A percentile compares a stretch with the other conserved stretches of the same genome.
Evolutionary conservation across 2,329 filamentous ascomycete species (phyloP).

Genomic region (Scedosporium aurantiacum): DNA sequence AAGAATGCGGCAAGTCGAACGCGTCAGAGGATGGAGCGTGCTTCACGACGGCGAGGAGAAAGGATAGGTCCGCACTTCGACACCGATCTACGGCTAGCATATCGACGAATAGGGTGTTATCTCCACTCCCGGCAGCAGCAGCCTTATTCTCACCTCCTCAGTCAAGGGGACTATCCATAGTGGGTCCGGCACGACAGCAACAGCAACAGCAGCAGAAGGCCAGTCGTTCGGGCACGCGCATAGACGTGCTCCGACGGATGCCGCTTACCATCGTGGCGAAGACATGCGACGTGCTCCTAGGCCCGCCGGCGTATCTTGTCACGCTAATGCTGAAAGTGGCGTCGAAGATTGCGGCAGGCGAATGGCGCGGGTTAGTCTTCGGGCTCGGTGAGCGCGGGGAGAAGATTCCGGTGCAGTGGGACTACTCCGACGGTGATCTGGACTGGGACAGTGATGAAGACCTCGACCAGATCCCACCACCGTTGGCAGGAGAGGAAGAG

Average conservation of each 20-base stretch:
- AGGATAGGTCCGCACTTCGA: constrained; percentile 16
- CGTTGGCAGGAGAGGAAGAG: constrained; percentile 20
- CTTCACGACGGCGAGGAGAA: constrained; percentile 13
- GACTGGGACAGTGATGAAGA: constrained; percentile 47
- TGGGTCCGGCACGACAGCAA: not conserved
- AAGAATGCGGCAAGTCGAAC: constrained; percentile 3
- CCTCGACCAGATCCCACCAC: not conserved
- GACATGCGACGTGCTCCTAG: constrained; percentile 64
- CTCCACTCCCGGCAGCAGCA: constrained; percentile 56
- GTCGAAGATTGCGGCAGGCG: constrained; percentile 56
- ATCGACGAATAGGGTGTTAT: constrained; percentile 45
- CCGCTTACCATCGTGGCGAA: constrained; percentile 61
- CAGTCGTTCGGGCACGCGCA: constrained; percentile 17
- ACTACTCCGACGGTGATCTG: constrained; percentile 45
- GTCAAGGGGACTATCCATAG: constrained; percentile 5
- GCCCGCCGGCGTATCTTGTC: constrained; percentile 70
- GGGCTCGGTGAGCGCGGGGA: constrained; percentile 43
- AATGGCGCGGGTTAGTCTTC: constrained; percentile 50
- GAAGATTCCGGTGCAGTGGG: constrained; percentile 47
- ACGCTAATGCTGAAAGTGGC: constrained; percentile 73
- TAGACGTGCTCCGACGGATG: constrained; percentile 38
- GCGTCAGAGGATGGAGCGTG: constrained; percentile 12
- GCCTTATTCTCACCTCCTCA: constrained; percentile 47
- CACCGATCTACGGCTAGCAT: constrained; percentile 44
- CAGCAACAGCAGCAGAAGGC: not conserved